These are phyloP conservation scores for Solanum boliviense DNA, from an alignment of 257 asterid species.

Conservation along the genomic window DNA sequence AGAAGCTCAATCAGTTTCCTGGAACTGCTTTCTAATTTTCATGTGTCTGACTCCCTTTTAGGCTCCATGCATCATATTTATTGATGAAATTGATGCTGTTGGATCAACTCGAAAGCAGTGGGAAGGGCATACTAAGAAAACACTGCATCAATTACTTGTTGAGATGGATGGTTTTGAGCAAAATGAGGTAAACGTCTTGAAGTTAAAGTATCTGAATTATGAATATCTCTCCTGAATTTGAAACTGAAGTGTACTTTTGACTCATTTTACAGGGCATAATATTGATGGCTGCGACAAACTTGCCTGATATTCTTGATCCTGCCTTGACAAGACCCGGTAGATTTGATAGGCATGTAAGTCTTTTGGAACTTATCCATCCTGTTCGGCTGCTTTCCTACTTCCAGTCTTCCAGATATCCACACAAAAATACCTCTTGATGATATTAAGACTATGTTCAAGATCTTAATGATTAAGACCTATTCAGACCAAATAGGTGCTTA, in stretches of 20 bases:
- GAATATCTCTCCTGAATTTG: neutral
- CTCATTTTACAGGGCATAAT: constrained; percentile 60
- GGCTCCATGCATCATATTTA: constrained; percentile 98
- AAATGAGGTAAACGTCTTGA: constrained; percentile 57
- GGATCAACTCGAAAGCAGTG: constrained; percentile 98
- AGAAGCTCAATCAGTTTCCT: neutral
- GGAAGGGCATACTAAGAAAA: constrained; percentile 99
- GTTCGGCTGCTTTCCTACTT: neutral
- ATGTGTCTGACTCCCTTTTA: constrained; percentile 15
- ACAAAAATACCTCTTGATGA: neutral
- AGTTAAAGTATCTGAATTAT: neutral
- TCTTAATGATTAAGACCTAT: neutral
- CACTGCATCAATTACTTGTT: constrained; percentile 87
- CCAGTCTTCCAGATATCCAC: neutral
- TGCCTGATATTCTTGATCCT: constrained; percentile 95
- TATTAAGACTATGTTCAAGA: neutral
- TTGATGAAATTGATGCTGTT: constrained; percentile 96
- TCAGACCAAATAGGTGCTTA: neutral
- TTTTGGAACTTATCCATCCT: neutral
- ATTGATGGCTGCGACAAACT: constrained; percentile 95
- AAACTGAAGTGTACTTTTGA: constrained; percentile 3
- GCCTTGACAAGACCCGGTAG: constrained; percentile 99
- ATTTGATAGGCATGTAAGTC: constrained; percentile 97
- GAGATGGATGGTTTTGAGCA: constrained; percentile 99
- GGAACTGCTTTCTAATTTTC: constrained; percentile 6